Base-by-base conservation (phyloP, 768 basidiomycete genomes). In the Kwoniella pini region DNA sequence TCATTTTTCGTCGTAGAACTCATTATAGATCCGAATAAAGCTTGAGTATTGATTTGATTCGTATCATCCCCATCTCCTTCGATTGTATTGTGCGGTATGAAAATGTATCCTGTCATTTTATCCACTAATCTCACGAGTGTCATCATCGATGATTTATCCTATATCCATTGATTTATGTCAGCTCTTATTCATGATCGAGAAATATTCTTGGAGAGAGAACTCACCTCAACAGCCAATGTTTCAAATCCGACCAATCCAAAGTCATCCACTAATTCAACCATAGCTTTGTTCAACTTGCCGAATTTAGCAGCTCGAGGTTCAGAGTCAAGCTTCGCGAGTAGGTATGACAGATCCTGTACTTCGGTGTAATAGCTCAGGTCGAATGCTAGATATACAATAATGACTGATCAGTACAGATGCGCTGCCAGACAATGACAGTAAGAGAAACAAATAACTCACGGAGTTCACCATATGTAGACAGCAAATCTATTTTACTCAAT, bases 341-440 rank as follows among this genome's bases (percentile, higher is more conserved):
- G 85, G 76, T 97, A 88, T 0, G 88, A 87, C 0, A 99, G 82
- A 74, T 99, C 95, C 78, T 96, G 93, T 0, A 96, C 96, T 79
- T 99, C 93, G 40, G 96, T 97, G 78, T 98, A 98, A 77, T 90
- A 99, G 66, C 92, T 90, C 27, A 99, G 87, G 72, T 95, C 96
- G 82, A 99, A 98, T 43, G 95, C 95, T 96, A 22, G 26, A 15
- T 36, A 36, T 36, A 36, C n/a, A n/a, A n/a, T n/a, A n/a, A n/a
- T n/a, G n/a, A n/a, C n/a, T n/a, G n/a, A n/a, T n/a, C n/a, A n/a
- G n/a, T n/a, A n/a, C n/a, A n/a, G n/a, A n/a, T n/a, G n/a, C n/a
- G n/a, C n/a, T n/a, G n/a, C n/a, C n/a, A n/a, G n/a, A 36, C 33
- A 36, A 36, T 7, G 33, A 7, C 15, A 15, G 15, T 7, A 7